phyloP scores from a whole-genome alignment of 2,329 filamentous ascomycete species.

The Clonostachys byssicola region DNA sequence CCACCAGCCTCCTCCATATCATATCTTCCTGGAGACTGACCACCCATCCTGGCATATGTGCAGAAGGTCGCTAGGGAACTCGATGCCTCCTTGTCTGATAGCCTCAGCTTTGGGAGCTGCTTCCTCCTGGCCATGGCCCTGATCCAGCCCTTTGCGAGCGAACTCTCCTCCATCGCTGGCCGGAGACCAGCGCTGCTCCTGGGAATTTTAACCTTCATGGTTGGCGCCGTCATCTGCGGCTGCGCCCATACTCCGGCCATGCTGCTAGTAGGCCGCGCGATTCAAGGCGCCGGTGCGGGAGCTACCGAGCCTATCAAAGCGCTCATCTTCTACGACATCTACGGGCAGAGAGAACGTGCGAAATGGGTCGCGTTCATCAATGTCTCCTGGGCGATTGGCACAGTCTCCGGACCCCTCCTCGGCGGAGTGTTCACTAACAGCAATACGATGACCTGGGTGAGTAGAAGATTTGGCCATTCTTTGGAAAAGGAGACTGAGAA shows the following conservation, averaged over 20 bases:
- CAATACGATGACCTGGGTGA: neutral
- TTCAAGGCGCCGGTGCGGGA: constrained; percentile 29
- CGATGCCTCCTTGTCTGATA: constrained; percentile 14
- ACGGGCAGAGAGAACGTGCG: constrained; percentile 33
- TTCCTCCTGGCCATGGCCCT: constrained; percentile 65
- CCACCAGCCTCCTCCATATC: neutral
- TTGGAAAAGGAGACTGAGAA: no score
- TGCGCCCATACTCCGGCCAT: constrained; percentile 17
- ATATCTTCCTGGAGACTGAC: neutral
- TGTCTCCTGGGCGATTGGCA: constrained; percentile 51
- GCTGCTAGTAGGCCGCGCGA: constrained; percentile 22
- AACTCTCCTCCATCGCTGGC: constrained; percentile 27
- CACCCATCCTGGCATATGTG: no score
- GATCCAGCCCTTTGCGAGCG: constrained; percentile 44
- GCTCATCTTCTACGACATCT: constrained; percentile 29
- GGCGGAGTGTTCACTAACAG: constrained; percentile 8
- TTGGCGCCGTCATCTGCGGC: constrained; percentile 34
- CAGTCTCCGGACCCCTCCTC: constrained; percentile 25
- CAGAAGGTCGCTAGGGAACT: constrained; percentile 13
- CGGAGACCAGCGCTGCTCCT: constrained; percentile 17
- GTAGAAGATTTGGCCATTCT: neutral
- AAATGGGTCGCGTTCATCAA: constrained; percentile 30
- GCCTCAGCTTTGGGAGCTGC: constrained; percentile 47
- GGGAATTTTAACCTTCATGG: constrained; percentile 21
- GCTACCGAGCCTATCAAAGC: constrained; percentile 23